Conservation (phyloP, 192 early-diverging fungal genomes). For the Coemansia sp. region DNA sequence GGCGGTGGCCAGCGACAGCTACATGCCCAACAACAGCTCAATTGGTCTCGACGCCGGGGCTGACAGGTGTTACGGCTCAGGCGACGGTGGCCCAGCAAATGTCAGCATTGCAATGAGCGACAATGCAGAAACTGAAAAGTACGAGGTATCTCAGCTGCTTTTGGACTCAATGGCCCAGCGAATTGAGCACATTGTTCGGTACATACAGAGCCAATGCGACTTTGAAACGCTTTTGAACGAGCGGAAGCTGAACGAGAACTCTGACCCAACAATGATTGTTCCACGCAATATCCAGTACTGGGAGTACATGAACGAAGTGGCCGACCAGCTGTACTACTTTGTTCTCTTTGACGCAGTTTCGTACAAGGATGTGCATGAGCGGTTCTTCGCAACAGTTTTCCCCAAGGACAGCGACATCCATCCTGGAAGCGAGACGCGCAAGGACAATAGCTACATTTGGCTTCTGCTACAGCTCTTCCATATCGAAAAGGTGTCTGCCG, state of each 20-base stretch:
- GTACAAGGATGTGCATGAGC: conserved; percentile 59
- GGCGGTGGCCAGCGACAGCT: conserved; percentile 48
- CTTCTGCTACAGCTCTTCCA: conserved; percentile 70
- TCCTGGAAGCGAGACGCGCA: conserved; percentile 46
- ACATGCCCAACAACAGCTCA: conserved; percentile 29
- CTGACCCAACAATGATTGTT: conserved; percentile 60
- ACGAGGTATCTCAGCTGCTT: conserved; percentile 38
- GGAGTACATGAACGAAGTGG: conserved; percentile 74
- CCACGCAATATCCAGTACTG: conserved; percentile 69
- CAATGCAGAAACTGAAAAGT: conserved; percentile 26
- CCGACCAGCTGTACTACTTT: conserved; percentile 76
- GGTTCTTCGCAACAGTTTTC: conserved; percentile 61
- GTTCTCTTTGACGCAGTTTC: conserved; percentile 59
- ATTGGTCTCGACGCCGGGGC: neutral
- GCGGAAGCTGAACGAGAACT: conserved; percentile 36
- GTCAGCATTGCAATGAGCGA: conserved; percentile 12
- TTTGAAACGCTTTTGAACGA: conserved; percentile 53
- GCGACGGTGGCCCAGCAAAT: neutral
- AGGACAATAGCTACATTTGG: conserved; percentile 77
- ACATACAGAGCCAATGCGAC: conserved; percentile 53
- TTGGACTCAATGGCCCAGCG: conserved; percentile 50
- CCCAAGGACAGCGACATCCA: conserved; percentile 56
- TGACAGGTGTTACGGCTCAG: neutral
- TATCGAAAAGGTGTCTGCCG: conserved; percentile 64
- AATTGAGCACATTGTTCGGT: conserved; percentile 41